Conservation (phyloP, 768 basidiomycete species). For the Boletus vinaceobasis region DNA sequence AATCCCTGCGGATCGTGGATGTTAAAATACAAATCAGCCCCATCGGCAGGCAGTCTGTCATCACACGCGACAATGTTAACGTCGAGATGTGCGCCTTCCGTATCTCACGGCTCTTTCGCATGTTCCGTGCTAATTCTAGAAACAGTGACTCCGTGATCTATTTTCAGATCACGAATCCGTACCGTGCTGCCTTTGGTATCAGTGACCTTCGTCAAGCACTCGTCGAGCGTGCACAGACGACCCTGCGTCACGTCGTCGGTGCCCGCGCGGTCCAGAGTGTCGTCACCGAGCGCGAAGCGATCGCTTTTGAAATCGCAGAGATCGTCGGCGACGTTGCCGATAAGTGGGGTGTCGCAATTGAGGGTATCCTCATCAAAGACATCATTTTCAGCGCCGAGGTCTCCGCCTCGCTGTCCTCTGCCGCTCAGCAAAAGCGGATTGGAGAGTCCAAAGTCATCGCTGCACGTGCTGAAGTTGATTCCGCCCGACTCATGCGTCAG, state of each 20-base stretch:
- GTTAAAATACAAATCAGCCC: constrained; percentile 94
- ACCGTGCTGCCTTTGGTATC: constrained; percentile 94
- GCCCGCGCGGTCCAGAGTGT: constrained; percentile 93
- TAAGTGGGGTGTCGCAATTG: constrained; percentile 97
- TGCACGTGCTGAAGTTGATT: constrained; percentile 92
- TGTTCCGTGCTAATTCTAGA: constrained; percentile 2
- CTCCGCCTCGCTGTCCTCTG: constrained; percentile 86
- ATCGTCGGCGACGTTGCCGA: constrained; percentile 90
- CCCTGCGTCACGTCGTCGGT: constrained; percentile 95
- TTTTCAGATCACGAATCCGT: constrained; percentile 86
- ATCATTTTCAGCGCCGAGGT: constrained; percentile 92
- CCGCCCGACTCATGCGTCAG: constrained; percentile 93
- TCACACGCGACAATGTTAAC: constrained; percentile 95
- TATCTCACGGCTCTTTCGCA: not conserved
- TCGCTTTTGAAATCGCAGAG: constrained; percentile 95
- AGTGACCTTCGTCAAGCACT: constrained; percentile 83
- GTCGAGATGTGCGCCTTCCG: constrained; percentile 71
- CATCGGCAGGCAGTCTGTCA: constrained; percentile 84
- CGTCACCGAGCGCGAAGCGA: constrained; percentile 95
- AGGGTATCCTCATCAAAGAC: constrained; percentile 93
- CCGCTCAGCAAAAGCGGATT: constrained; percentile 95
- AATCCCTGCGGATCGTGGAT: constrained; percentile 80
- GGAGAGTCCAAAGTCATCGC: constrained; percentile 97
- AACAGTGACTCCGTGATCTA: constrained; percentile 87
- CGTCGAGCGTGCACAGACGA: constrained; percentile 86